phyloP scores from a whole-genome alignment of 495 filamentous ascomycete species.

The Pseudevernia furfuracea region DNA sequence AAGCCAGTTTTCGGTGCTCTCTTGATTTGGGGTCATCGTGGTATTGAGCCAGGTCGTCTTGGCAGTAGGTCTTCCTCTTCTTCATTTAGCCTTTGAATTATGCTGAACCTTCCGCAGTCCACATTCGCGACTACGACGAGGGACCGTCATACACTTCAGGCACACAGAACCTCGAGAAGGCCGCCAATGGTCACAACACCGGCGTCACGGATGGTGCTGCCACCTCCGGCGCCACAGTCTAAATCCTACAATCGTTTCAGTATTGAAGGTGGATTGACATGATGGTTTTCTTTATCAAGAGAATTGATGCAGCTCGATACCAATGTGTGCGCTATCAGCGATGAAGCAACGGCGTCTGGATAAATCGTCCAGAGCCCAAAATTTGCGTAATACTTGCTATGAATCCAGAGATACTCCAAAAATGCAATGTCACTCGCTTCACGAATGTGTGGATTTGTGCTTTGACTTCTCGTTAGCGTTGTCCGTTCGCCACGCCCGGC shows the following conservation, averaged over 20 bases:
- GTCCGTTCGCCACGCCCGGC: too few relatives aligned
- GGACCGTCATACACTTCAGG: background rate
- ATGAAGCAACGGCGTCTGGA: constrained; percentile 4
- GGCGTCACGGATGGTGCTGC: constrained; percentile 12
- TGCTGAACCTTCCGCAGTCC: constrained; percentile 9
- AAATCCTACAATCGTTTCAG: background rate
- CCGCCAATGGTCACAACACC: background rate
- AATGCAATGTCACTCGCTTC: background rate
- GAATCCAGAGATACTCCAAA: background rate
- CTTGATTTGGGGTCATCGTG: constrained; percentile 47
- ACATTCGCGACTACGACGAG: constrained; percentile 38
- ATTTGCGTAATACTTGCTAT: background rate
- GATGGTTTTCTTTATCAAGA: background rate
- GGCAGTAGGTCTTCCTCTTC: constrained; percentile 31
- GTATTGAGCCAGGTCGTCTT: constrained; percentile 44
- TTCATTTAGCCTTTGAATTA: background rate
- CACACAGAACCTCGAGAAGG: constrained; percentile 3
- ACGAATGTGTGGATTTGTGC: background rate
- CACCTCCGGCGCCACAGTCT: constrained; percentile 14
- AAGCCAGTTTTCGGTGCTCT: constrained; percentile 50
- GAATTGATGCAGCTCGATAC: background rate
- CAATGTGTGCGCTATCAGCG: background rate
- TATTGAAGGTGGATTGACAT: background rate
- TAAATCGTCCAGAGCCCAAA: background rate
- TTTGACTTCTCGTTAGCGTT: background rate